These are phyloP conservation scores for carrot (Daucus carota) DNA, from an alignment of 129 eudicot genomes.

Conservation along the genomic window DH1_v3.0 NC_030383.2:24451001-24451500, in stretches of 20 bases:
- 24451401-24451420: background rate
- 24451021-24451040: background rate
- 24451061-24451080: background rate
- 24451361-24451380: background rate
- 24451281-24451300: conserved; percentile 36
- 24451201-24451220: conserved; percentile 77
- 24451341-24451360: background rate
- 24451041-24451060: background rate
- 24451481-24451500: conserved; percentile 44
- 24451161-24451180: conserved; percentile 49
- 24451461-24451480: conserved; percentile 36
- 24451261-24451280: conserved; percentile 50
- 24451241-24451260: conserved; percentile 28
- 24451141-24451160: conserved; percentile 37
- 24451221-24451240: conserved; percentile 61
- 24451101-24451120: background rate
- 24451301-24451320: background rate
- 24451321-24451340: background rate
- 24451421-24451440: background rate
- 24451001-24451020: background rate
- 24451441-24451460: conserved; percentile 45
- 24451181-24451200: conserved; percentile 45
- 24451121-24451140: conserved; percentile 40
- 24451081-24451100: background rate
- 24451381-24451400: background rate